Evolutionary conservation across 1,284 basidiomycete genomes (phyloP).

Genomic region (Boletus subluridellus): DNA sequence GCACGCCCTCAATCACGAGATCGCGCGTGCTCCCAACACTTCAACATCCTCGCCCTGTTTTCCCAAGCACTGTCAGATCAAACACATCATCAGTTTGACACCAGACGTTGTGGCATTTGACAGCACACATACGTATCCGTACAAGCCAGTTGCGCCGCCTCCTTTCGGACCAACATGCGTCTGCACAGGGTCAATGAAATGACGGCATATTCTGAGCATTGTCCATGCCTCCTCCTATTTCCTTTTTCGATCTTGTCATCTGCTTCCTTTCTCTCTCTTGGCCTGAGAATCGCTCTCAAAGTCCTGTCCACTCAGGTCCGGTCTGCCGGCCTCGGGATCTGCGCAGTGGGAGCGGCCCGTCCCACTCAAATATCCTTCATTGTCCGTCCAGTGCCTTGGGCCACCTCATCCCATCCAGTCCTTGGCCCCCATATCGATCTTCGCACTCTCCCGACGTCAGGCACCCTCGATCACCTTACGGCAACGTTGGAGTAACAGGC

Average conservation of each 20-base stretch:
- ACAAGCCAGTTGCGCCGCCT: conserved; percentile 12
- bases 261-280: background rate
- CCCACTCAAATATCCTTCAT: background rate
- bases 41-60: background rate
- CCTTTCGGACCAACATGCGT: conserved; percentile 14
- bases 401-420: background rate
- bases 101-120: background rate
- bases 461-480: conserved; percentile 20
- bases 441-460: conserved; percentile 7
- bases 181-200: conserved; percentile 2
- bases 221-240: conserved; percentile 8
- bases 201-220: conserved; percentile 10
- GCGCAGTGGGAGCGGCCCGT: background rate
- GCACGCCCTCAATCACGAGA: background rate
- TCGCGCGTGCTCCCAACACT: background rate
- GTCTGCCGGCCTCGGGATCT: background rate
- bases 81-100: background rate
- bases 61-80: conserved; percentile 10
- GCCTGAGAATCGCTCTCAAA: conserved; percentile 13
- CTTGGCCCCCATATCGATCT: background rate
- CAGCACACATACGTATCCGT: background rate
- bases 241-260: conserved; percentile 13
- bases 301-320: conserved; percentile 8
- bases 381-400: background rate
- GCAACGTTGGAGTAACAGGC: conserved; percentile 8